Conservation (phyloP, 306 rosid genomes). For the Prunus armeniaca region DNA sequence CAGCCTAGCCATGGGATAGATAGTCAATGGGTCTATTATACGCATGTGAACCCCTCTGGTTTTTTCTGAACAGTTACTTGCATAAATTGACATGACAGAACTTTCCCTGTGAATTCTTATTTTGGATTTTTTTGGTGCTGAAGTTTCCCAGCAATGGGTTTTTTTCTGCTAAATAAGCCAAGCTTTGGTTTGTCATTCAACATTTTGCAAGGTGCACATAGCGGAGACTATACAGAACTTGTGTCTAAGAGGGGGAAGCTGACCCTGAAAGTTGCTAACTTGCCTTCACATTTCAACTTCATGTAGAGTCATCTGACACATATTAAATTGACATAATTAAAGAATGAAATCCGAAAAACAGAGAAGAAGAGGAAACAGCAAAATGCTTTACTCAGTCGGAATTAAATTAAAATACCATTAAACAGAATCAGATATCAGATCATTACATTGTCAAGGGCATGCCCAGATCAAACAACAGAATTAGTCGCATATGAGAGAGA, state of each 20-base stretch:
- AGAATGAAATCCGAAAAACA: not conserved
- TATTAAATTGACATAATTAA: not conserved
- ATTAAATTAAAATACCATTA: not conserved
- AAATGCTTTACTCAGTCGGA: not conserved
- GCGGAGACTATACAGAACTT: not conserved
- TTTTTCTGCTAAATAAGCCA: not conserved
- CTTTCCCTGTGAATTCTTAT: not conserved
- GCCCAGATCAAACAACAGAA: not conserved
- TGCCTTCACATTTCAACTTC: no score
- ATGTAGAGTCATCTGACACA: no score
- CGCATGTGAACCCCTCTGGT: not conserved
- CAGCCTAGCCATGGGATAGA: no score
- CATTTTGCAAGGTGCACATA: no score
- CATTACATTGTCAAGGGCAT: conserved; percentile 9
- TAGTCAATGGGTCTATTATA: not conserved
- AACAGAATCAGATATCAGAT: conserved; percentile 8
- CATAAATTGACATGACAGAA: not conserved
- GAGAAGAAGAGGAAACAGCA: not conserved
- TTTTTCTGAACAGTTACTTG: not conserved
- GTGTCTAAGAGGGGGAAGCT: not conserved
- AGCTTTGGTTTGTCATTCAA: not conserved
- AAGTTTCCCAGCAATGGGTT: not conserved
- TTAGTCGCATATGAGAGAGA: not conserved
- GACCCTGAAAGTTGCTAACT: not conserved
- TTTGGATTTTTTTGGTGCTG: not conserved